Evolutionary conservation across 2,329 filamentous ascomycete species (phyloP), one percentile per base, ranked within the genome.

Genomic region (Diaporthe sp.): DNA sequence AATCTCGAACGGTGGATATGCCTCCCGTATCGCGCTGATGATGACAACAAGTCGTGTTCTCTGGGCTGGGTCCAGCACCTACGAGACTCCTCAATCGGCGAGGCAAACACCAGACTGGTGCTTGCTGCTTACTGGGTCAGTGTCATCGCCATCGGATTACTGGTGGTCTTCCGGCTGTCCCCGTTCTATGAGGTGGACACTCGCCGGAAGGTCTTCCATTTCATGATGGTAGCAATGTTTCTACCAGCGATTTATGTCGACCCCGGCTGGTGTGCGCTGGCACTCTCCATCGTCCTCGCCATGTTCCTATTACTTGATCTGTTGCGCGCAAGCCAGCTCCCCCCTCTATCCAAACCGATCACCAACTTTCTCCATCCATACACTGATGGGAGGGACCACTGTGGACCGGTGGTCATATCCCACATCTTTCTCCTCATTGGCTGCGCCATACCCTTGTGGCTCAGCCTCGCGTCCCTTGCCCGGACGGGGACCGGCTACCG

Each of bases 181-280:
- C 87, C 91, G 4, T 86, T 94, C 66, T 96, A 94, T 77, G 96
- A 98, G 83, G 96, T 99, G 61, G 97, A 99, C 84, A 99, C 97
- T 1, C 91, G 97, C 66, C 92, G 97, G 68, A 99, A 99, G 83
- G 94, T 98, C 32, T 99, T 99, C 82, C 97, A 99, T 83, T 97
- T 97, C 78, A 98, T 96, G 89, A 98, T 98, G 94, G 96, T 98
- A 10, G 92, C 92, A 72, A 98, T 99, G 94, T 92, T 99, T 72
- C 88, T 98, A 2, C 96, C 97, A 0, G 92, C 94, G 1, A 94
- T 93, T 2, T 98, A 92, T 81, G 85, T 98, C 76, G 97, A 99
- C 82, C 96, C 97, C 0, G 88, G 92, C 53, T 98, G 94, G 82
- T 92, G 92, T 66, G 91, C 94, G 1, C 86, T 99, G 17, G 94